Conservation (phyloP, 2,329 filamentous ascomycete species). For the Cladophialophora immunda region DNA sequence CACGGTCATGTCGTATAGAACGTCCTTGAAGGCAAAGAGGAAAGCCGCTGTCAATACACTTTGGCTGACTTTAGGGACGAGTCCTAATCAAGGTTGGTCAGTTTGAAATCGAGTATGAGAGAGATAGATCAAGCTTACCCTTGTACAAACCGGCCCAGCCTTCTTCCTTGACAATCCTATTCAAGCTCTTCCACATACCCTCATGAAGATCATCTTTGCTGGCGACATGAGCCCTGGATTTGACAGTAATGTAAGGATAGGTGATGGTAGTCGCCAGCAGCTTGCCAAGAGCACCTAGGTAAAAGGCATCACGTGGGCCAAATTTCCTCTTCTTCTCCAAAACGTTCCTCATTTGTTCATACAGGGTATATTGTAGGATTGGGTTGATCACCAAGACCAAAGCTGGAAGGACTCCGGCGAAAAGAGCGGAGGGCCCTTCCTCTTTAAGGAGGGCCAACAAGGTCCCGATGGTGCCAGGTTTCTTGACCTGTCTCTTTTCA, state of each 20-base stretch:
- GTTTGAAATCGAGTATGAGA: conserved; percentile 7
- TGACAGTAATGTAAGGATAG: conserved; percentile 98
- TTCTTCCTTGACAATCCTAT: conserved; percentile 83
- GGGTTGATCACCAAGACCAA: conserved; percentile 96
- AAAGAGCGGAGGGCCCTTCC: conserved; percentile 85
- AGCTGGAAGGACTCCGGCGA: conserved; percentile 90
- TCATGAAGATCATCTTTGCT: conserved; percentile 78
- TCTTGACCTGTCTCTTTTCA: conserved; percentile 58
- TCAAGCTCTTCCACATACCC: conserved; percentile 79
- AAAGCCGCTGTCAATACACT: conserved; percentile 96
- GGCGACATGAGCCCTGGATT: conserved; percentile 96
- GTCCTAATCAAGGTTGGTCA: conserved; percentile 66
- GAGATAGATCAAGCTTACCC: conserved; percentile 54
- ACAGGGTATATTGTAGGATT: conserved; percentile 97
- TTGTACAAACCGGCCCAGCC: conserved; percentile 90
- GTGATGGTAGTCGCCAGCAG: conserved; percentile 92
- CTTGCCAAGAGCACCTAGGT: conserved; percentile 92
- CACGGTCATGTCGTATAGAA: conserved; percentile 73
- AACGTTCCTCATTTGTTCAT: conserved; percentile 95
- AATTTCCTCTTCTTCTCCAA: conserved; percentile 80
- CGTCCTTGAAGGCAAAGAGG: conserved; percentile 97
- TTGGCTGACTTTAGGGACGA: conserved; percentile 95
- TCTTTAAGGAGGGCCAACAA: conserved; percentile 80
- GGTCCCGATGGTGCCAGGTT: conserved; percentile 80
- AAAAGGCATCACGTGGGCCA: conserved; percentile 86